phyloP scores from a whole-genome alignment of 2,329 filamentous ascomycete genomes.

The Onygenales sp. region DNA sequence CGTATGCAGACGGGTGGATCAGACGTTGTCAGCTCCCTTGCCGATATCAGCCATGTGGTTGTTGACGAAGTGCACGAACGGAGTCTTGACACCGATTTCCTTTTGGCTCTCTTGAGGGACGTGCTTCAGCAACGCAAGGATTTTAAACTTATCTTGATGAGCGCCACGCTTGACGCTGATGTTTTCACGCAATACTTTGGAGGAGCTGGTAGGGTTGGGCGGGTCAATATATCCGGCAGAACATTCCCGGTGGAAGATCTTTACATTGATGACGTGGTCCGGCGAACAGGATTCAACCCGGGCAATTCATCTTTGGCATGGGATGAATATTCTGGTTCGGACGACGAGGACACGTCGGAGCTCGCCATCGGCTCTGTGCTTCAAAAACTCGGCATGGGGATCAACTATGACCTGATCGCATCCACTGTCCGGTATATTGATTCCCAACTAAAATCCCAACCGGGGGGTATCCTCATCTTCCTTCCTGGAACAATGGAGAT shows the following conservation, averaged over 20 bases:
- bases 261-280: slow-evolving; percentile 80
- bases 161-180: slow-evolving; percentile 81
- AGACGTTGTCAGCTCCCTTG: slow-evolving; percentile 70
- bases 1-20: slow-evolving; percentile 83
- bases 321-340: slow-evolving; percentile 27
- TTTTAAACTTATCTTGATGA: slow-evolving; percentile 90
- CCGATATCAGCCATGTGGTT: slow-evolving; percentile 87
- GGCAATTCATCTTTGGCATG: slow-evolving; percentile 21
- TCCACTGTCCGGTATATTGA: slow-evolving; percentile 77
- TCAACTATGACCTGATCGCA: slow-evolving; percentile 83
- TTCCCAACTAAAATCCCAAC: slow-evolving; percentile 58
- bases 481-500: slow-evolving; percentile 89
- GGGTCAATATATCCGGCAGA: slow-evolving; percentile 77
- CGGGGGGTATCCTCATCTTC: slow-evolving; percentile 91
- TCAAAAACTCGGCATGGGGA: slow-evolving; percentile 65
- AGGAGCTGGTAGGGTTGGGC: slow-evolving; percentile 59
- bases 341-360: slow-evolving; percentile 35
- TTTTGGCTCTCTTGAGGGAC: slow-evolving; percentile 77
- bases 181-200: slow-evolving; percentile 81
- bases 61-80: slow-evolving; percentile 96
- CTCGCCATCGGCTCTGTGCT: slow-evolving; percentile 56
- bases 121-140: slow-evolving; percentile 66
- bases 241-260: slow-evolving; percentile 85
- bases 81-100: slow-evolving; percentile 87
- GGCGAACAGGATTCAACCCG: slow-evolving; percentile 62